Percentiles rank a stretch among this genome's conserved stretches.
Evolutionary conservation across 495 filamentous ascomycete species (phyloP).

Genomic region (Aspergillus affinis): DNA sequence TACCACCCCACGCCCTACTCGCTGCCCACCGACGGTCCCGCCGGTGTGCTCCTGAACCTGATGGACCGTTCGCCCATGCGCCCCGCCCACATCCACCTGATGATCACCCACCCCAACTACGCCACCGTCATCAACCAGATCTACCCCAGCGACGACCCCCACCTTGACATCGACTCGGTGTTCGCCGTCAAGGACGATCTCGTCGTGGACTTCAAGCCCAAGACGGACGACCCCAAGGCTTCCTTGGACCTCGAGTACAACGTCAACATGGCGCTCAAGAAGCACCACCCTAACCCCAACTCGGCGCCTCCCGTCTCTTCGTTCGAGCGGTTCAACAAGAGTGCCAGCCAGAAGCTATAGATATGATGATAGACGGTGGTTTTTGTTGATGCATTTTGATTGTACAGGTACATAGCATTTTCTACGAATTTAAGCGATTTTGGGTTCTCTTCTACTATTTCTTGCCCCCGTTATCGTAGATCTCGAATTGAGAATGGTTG

Average conservation of each 20-base stretch:
- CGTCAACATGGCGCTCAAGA: slow-evolving; percentile 47
- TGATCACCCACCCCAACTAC: slow-evolving; percentile 50
- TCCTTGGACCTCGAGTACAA: slow-evolving; percentile 46
- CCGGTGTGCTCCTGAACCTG: slow-evolving; percentile 63
- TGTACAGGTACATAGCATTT: too few species aligned
- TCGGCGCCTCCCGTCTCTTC: slow-evolving; percentile 46
- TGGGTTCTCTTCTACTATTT: too few species aligned
- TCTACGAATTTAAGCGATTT: too few species aligned
- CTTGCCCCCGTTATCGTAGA: too few species aligned
- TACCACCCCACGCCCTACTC: slow-evolving; percentile 79
- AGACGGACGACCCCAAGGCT: slow-evolving; percentile 48
- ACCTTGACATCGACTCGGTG: slow-evolving; percentile 61
- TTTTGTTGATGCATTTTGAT: too few species aligned
- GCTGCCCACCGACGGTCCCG: slow-evolving; percentile 73
- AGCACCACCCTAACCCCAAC: slow-evolving; percentile 50
- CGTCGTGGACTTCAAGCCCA: slow-evolving; percentile 61
- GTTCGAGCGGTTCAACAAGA: slow-evolving; percentile 42
- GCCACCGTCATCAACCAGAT: slow-evolving; percentile 62
- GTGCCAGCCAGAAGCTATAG: slow-evolving; percentile 17
- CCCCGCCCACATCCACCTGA: slow-evolving; percentile 50
- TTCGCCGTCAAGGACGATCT: slow-evolving; percentile 68
- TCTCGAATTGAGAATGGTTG: too few species aligned
- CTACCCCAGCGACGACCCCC: slow-evolving; percentile 62
- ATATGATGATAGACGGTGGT: neutral
- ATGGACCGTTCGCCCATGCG: slow-evolving; percentile 67